Conservation (phyloP, 2,329 filamentous ascomycete genomes). For the Chalaropsis thielavioides region DNA sequence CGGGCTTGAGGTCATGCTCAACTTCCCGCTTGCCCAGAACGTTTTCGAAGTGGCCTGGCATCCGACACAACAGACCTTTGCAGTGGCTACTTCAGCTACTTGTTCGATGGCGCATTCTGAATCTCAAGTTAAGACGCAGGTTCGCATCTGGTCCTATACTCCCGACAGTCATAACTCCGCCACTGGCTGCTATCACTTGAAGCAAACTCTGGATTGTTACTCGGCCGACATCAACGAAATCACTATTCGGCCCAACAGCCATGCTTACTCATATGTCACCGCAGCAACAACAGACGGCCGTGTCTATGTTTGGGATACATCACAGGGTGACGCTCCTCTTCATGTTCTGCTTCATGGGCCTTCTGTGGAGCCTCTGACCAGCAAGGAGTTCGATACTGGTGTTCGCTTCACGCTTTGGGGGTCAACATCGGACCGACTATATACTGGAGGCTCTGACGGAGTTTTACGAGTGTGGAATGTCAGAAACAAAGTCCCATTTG, state of each 20-base stretch:
- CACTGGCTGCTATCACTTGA: conserved; percentile 26
- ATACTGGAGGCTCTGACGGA: conserved; percentile 50
- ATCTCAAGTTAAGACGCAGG: conserved; percentile 37
- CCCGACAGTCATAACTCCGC: background rate
- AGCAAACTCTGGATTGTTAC: conserved; percentile 43
- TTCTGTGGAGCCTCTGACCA: conserved; percentile 28
- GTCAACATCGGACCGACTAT: conserved; percentile 40
- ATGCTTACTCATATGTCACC: conserved; percentile 37
- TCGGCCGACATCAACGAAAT: conserved; percentile 50
- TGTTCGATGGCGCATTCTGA: conserved; percentile 30
- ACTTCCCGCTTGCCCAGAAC: conserved; percentile 40
- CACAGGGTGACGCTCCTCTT: conserved; percentile 38
- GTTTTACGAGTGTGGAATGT: conserved; percentile 50
- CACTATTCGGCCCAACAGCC: conserved; percentile 41
- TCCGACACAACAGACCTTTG: conserved; percentile 37
- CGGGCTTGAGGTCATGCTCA: conserved; percentile 32
- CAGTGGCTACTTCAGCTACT: conserved; percentile 42
- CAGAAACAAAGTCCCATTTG: conserved; percentile 27
- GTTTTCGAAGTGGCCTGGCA: conserved; percentile 54
- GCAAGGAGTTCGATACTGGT: conserved; percentile 43
- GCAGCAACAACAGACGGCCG: conserved; percentile 48
- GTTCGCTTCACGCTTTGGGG: conserved; percentile 53
- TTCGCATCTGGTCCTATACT: conserved; percentile 30
- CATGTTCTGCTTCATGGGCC: conserved; percentile 41
- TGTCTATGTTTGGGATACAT: conserved; percentile 50